phyloP scores from a whole-genome alignment of 208 protist genomes.

The Wallacemonas sp. region DNA sequence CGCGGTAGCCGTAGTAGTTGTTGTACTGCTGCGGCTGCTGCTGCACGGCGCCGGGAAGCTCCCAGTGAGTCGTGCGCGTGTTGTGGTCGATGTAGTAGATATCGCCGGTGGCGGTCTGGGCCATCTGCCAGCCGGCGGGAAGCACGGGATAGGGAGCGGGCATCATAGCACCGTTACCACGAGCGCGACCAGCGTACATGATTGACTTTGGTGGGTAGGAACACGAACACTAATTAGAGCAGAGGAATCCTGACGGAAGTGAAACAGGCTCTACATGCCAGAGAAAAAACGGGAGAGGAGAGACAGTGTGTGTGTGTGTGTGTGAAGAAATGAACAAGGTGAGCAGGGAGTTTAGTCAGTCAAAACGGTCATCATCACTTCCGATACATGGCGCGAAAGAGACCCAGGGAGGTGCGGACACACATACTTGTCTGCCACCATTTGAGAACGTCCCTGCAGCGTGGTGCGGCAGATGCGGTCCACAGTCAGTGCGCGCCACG shows the following conservation, averaged over 20 bases:
- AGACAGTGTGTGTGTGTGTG: too few species aligned
- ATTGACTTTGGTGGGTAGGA: constrained; percentile 20
- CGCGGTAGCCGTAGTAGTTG: constrained; percentile 28
- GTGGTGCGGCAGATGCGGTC: too few species aligned
- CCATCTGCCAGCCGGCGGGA: constrained; percentile 82
- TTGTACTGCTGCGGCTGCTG: constrained; percentile 33
- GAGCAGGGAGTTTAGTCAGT: background rate
- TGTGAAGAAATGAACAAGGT: background rate
- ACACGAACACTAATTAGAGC: constrained; percentile 1
- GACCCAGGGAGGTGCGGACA: too few species aligned
- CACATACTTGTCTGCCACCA: too few species aligned
- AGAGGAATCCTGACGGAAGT: background rate
- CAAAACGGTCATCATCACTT: background rate
- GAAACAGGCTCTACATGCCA: too few species aligned
- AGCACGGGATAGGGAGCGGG: constrained; percentile 33
- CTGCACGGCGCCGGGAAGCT: constrained; percentile 47
- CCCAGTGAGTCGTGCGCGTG: constrained; percentile 84
- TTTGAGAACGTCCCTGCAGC: too few species aligned
- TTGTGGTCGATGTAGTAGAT: constrained; percentile 92
- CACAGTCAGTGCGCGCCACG: too few species aligned
- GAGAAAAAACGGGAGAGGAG: too few species aligned
- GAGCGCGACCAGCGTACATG: constrained; percentile 25
- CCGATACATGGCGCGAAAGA: too few species aligned
- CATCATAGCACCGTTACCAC: constrained; percentile 13
- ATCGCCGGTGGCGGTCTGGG: constrained; percentile 61